Evolutionary conservation across 768 basidiomycete genomes (phyloP).

Genomic region (Suillus variegatus): DNA sequence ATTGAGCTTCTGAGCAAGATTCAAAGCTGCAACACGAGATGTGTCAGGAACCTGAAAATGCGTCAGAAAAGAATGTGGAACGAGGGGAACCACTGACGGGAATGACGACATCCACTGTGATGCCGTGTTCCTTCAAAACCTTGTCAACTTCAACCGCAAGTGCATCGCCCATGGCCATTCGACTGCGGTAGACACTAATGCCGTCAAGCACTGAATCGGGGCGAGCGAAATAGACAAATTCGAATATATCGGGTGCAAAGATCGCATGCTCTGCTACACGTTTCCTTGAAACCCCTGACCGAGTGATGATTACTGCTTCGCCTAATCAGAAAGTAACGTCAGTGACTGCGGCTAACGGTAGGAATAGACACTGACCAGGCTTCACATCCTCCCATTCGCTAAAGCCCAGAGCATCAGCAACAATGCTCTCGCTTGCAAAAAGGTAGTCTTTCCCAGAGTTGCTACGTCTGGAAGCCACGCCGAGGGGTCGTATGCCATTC

Average conservation of each 20-base stretch:
- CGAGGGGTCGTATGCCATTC: conserved; percentile 94
- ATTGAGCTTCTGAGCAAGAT: conserved; percentile 86
- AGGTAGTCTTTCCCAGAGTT: conserved; percentile 77
- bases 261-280: conserved; percentile 67
- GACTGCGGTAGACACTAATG: conserved; percentile 93
- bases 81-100: conserved; percentile 53
- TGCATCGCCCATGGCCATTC: conserved; percentile 99
- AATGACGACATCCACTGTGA: conserved; percentile 93
- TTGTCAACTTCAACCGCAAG: conserved; percentile 85
- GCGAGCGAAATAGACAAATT: conserved; percentile 97
- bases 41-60: conserved; percentile 84
- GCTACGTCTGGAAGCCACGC: conserved; percentile 71
- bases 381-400: conserved; percentile 91
- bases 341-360: conserved; percentile 9
- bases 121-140: conserved; percentile 64
- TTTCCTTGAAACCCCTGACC: conserved; percentile 70
- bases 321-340: conserved; percentile 44
- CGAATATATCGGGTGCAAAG: conserved; percentile 98
- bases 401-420: conserved; percentile 93
- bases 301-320: conserved; percentile 95
- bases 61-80: neutral
- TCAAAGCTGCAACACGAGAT: conserved; percentile 92
- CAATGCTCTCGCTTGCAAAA: conserved; percentile 93
- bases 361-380: conserved; percentile 58
- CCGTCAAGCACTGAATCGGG: conserved; percentile 98